These are phyloP conservation scores for Xylariaceae sp. DNA, from an alignment of 2,329 filamentous ascomycete species.

Conservation along the genomic window DNA sequence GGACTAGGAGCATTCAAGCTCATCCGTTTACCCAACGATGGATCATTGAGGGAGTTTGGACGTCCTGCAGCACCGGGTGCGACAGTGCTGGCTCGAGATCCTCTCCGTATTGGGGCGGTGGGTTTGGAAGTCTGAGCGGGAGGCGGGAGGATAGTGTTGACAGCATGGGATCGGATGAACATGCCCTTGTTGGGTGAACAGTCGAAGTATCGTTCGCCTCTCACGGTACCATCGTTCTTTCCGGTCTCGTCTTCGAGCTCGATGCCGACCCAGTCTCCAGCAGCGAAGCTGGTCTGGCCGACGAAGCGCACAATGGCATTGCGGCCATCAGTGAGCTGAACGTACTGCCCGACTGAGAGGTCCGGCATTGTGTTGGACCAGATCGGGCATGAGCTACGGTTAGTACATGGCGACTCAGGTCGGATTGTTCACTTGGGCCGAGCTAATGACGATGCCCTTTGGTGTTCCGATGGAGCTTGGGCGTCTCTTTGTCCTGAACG, in stretches of 20 bases:
- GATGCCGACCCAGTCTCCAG: conserved; percentile 84
- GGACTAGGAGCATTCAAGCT: conserved; percentile 72
- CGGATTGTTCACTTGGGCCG: conserved; percentile 5
- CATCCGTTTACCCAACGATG: conserved; percentile 59
- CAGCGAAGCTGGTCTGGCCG: conserved; percentile 75
- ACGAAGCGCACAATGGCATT: conserved; percentile 77
- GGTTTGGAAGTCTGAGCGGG: conserved; percentile 44
- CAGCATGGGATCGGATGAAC: conserved; percentile 75
- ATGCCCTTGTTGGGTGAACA: conserved; percentile 75
- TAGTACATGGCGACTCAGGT: conserved; percentile 24
- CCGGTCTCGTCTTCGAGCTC: conserved; percentile 79
- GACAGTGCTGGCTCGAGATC: conserved; percentile 31
- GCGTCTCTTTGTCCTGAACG: conserved; percentile 13
- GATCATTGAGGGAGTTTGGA: conserved; percentile 53
- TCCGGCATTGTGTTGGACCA: conserved; percentile 47
- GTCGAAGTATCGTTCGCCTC: conserved; percentile 85
- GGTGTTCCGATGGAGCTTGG: conserved; percentile 16
- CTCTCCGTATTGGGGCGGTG: conserved; percentile 38
- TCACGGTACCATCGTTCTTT: conserved; percentile 92
- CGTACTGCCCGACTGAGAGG: conserved; percentile 65
- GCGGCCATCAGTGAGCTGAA: conserved; percentile 77
- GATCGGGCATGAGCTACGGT: conserved; percentile 27
- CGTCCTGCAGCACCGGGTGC: conserved; percentile 35
- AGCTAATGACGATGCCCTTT: conserved; percentile 7
- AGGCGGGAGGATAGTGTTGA: conserved; percentile 52